Conservation (phyloP, 176 grass and related monocot species). For the Sorghum bicolor region DNA sequence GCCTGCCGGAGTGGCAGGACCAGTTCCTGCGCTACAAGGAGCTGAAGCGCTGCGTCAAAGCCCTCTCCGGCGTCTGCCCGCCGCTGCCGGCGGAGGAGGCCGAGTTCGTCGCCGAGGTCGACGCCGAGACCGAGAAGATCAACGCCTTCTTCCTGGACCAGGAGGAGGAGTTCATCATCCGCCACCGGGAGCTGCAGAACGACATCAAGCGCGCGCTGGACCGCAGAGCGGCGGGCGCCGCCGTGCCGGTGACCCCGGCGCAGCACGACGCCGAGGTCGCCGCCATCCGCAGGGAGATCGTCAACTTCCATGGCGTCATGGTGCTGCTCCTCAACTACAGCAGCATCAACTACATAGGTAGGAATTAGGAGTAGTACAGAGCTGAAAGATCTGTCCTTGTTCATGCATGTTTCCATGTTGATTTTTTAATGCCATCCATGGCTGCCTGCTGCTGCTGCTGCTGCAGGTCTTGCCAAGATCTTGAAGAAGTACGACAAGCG, state of each 20-base stretch:
- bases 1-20: constrained; percentile 63
- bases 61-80: constrained; percentile 37
- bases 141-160: constrained; percentile 88
- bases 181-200: constrained; percentile 61
- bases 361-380: background rate
- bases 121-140: constrained; percentile 72
- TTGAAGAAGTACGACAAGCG: constrained; percentile 94
- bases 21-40: constrained; percentile 89
- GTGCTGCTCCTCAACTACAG: constrained; percentile 89
- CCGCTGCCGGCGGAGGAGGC: constrained; percentile 47
- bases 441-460: background rate
- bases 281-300: constrained; percentile 54
- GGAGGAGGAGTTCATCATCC: constrained; percentile 90
- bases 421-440: background rate
- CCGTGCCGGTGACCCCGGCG: background rate
- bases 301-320: constrained; percentile 85
- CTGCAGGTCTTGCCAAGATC: constrained; percentile 59
- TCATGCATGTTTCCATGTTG: background rate
- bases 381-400: background rate
- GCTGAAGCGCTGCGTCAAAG: constrained; percentile 65
- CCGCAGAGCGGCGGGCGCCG: background rate
- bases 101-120: constrained; percentile 52
- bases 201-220: constrained; percentile 40
- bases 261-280: constrained; percentile 44
- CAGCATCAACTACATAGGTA: constrained; percentile 87